Conservation (phyloP, 345 rosid species). For the Iberis pinnata region DNA sequence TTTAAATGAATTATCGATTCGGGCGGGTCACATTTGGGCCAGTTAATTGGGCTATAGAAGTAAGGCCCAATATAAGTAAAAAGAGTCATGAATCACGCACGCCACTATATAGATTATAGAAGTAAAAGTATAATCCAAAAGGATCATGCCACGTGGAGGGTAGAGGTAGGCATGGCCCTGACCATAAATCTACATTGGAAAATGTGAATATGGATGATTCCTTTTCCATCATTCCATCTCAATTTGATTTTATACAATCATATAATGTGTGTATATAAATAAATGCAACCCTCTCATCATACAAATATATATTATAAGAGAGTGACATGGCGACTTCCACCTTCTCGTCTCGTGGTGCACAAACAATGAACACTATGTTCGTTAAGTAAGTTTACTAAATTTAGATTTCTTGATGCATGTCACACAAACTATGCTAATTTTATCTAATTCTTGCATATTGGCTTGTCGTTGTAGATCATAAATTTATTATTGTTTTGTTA, state of each 20-base stretch:
- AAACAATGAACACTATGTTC: constrained; percentile 29
- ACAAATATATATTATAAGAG: not conserved
- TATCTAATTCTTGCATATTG: no score
- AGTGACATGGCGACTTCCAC: constrained; percentile 29
- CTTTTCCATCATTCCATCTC: not conserved
- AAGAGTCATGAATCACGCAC: not conserved
- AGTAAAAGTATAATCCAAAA: constrained; percentile 16
- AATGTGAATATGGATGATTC: constrained; percentile 24
- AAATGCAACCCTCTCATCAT: constrained; percentile 8
- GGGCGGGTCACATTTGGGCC: not conserved
- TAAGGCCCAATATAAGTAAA: no score
- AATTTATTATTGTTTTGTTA: no score
- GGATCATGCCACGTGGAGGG: constrained; percentile 25
- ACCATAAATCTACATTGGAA: constrained; percentile 16
- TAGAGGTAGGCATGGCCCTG: constrained; percentile 28
- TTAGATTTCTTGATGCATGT: no score
- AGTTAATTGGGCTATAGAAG: not conserved
- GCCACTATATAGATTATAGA: not conserved
- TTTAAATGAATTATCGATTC: no score
- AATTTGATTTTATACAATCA: not conserved
- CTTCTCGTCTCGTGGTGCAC: constrained; percentile 33
- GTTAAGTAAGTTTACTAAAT: constrained; percentile 16
- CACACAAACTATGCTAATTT: no score
- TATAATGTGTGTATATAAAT: constrained; percentile 7
- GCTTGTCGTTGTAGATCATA: no score